Evolutionary conservation across 768 basidiomycete species (phyloP), one percentile per base, ranked within the genome.

Genomic region (Tricholoma sp.): DNA sequence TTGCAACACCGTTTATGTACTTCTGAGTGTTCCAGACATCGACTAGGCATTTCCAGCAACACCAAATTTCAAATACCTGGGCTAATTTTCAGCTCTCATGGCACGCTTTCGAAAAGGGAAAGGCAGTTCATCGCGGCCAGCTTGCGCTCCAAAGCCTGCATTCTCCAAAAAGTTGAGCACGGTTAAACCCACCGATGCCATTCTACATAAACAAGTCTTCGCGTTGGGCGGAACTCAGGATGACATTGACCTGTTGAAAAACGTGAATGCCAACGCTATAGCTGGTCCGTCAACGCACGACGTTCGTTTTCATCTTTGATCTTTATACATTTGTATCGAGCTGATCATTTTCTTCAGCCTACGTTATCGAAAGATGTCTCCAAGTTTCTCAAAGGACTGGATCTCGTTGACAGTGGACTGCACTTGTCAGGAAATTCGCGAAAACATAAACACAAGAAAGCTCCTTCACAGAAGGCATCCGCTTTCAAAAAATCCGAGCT

Each of bases 171-270:
- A 59, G 22, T 29, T 55, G 5, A 60, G 57, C 18, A 37, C 58
- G 3, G 60, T 54, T 22, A 63, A 60, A 34, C 59, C 62, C 14
- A 45, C 45, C 11, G 63, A 65, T 52, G 55, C 55, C 4, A 43
- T 64, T 54, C 50, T 71, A 46, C 72, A 69, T 57, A 63, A 69
- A 8, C 71, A 74, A 53, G 66, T 81, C 5, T 59, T 68, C 6
- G 74, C 77, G 1, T 63, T 82, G 2, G 82, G 81, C 21, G 81
- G 79, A 19, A 76, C 74, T 37, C 73, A 76, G 32, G 75, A 72
- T 16, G 82, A 83, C 59, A 66, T 73, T n/a, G 73, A 76, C 21
- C 61, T 83, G 29, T 59, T 82, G 50, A 76, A 77, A 57, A 73
- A 69, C 54, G 63, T 72, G 9, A 71, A 75, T 31, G 69, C 73